These are phyloP conservation scores for Thalassiosira ordinaria DNA, from an alignment of 352 stramenopile species.

Conservation along the genomic window DNA sequence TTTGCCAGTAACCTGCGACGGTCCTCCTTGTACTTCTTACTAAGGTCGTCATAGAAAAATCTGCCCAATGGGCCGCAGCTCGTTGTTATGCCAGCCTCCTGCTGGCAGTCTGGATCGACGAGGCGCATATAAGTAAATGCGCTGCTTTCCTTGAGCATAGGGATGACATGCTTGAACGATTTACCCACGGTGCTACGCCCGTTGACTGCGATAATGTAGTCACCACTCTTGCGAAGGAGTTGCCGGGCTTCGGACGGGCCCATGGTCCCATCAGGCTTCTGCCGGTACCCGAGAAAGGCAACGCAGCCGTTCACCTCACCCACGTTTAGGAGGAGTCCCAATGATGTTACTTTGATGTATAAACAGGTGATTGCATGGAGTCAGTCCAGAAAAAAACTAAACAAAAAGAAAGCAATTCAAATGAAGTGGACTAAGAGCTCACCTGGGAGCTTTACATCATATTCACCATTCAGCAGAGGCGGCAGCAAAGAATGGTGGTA, in stretches of 20 bases:
- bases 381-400: neutral
- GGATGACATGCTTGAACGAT: conserved; percentile 84
- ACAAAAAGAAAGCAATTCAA: no score
- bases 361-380: neutral
- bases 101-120: conserved; percentile 51
- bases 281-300: conserved; percentile 80
- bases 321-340: conserved; percentile 84
- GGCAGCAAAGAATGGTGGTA: conserved; percentile 55
- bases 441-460: conserved; percentile 74
- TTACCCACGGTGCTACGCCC: conserved; percentile 78
- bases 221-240: conserved; percentile 70
- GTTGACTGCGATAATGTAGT: conserved; percentile 86
- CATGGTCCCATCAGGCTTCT: conserved; percentile 67
- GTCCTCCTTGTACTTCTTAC: conserved; percentile 69
- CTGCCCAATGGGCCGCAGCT: conserved; percentile 74
- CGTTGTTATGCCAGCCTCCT: conserved; percentile 60
- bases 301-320: conserved; percentile 79
- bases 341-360: conserved; percentile 58
- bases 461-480: conserved; percentile 80
- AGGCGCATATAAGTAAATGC: conserved; percentile 83
- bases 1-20: conserved; percentile 75
- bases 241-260: conserved; percentile 75
- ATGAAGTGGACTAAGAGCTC: no score
- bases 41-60: conserved; percentile 71
- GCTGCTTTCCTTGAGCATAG: conserved; percentile 72